Evolutionary conservation across 2,329 filamentous ascomycete species (phyloP).

Genomic region (Trichoderma oligosporum): DNA sequence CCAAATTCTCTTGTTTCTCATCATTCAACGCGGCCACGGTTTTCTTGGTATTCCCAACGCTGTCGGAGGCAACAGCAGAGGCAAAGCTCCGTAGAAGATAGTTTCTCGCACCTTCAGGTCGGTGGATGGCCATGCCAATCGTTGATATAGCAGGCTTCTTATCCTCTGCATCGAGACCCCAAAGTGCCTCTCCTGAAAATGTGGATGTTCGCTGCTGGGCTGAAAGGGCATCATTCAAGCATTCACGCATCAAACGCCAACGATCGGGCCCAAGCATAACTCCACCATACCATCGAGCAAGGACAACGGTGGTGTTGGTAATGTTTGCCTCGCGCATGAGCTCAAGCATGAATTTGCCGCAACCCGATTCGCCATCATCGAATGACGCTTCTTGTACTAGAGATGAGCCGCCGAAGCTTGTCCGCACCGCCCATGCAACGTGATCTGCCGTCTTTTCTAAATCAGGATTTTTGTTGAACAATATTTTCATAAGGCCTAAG

Average conservation of each 20-base stretch:
- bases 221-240: conserved; percentile 52
- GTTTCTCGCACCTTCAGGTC: conserved; percentile 62
- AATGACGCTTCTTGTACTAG: conserved; percentile 49
- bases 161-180: conserved; percentile 56
- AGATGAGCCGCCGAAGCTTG: conserved; percentile 36
- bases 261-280: conserved; percentile 58
- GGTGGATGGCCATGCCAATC: conserved; percentile 65
- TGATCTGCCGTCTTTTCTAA: conserved; percentile 52
- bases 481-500: conserved; percentile 41
- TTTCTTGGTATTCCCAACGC: conserved; percentile 43
- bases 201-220: conserved; percentile 41
- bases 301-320: conserved; percentile 52
- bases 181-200: conserved; percentile 51
- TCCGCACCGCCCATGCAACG: conserved; percentile 52
- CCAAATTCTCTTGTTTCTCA: conserved; percentile 67
- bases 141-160: conserved; percentile 40
- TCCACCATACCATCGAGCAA: conserved; percentile 61
- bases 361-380: conserved; percentile 60
- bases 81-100: conserved; percentile 60
- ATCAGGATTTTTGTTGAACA: conserved; percentile 47
- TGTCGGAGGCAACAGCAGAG: conserved; percentile 29
- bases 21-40: conserved; percentile 48
- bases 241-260: conserved; percentile 59
- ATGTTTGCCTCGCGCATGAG: conserved; percentile 50
- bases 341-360: conserved; percentile 53